phyloP scores from a whole-genome alignment of 2,329 filamentous ascomycete species.

The Verticillium isaacii region DNA sequence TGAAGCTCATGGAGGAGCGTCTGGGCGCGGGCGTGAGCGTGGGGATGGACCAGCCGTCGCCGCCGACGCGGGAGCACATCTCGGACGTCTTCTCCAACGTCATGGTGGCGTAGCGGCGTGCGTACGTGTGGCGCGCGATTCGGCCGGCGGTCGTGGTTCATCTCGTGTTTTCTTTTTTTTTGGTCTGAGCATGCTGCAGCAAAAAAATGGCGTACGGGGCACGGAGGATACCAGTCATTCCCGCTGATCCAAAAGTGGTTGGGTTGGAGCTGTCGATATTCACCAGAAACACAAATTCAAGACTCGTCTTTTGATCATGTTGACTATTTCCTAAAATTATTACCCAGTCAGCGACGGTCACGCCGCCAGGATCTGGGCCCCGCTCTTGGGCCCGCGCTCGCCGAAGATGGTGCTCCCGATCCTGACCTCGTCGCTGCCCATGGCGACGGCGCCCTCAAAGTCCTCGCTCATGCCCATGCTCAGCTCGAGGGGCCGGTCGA shows the following conservation, averaged over 20 bases:
- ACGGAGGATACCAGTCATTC: slow-evolving; percentile 4
- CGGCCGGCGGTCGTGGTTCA: background rate
- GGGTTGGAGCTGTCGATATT: background rate
- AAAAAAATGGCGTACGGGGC: background rate
- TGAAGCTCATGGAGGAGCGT: slow-evolving; percentile 84
- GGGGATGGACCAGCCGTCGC: slow-evolving; percentile 27
- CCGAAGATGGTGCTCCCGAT: slow-evolving; percentile 96
- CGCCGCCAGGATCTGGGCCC: slow-evolving; percentile 61
- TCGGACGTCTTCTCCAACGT: slow-evolving; percentile 52
- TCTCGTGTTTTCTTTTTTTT: background rate
- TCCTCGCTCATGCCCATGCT: slow-evolving; percentile 99
- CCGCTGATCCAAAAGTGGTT: background rate
- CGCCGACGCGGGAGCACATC: slow-evolving; percentile 44
- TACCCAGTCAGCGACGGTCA: slow-evolving; percentile 12
- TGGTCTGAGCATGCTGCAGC: background rate
- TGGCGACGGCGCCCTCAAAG: slow-evolving; percentile 78
- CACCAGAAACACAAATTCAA: background rate
- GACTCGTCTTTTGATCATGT: background rate
- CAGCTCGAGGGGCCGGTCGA: slow-evolving; percentile 64
- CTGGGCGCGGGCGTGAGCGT: slow-evolving; percentile 49
- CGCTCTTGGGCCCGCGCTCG: slow-evolving; percentile 69
- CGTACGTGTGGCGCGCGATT: background rate
- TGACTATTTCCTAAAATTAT: background rate
- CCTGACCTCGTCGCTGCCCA: slow-evolving; percentile 86
- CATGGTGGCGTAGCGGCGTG: slow-evolving; percentile 38